phyloP scores from a whole-genome alignment of 805 yeast species.

The Candida qinlingensis region DNA sequence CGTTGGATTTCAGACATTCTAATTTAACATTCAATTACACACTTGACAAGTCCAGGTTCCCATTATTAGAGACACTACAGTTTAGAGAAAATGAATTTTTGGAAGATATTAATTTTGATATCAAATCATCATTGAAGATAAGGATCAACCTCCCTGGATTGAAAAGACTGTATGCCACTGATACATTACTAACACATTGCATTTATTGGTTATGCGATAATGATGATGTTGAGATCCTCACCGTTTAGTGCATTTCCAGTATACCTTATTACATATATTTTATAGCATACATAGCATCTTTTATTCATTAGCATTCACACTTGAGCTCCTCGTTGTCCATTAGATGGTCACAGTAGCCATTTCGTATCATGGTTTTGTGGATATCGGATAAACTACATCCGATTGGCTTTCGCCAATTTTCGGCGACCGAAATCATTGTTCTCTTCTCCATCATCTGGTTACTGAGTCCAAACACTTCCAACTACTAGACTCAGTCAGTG shows the following conservation, averaged over 20 bases:
- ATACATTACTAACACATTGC: not conserved
- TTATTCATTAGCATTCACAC: no score
- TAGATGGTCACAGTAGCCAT: no score
- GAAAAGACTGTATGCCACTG: not conserved
- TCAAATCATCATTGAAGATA: not conserved
- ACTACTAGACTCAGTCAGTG: no score
- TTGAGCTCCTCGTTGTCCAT: no score
- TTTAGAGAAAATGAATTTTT: not conserved
- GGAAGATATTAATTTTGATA: not conserved
- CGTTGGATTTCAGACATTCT: constrained; percentile 1
- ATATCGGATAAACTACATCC: no score
- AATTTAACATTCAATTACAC: not conserved
- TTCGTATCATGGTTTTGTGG: no score
- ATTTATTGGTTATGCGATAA: not conserved
- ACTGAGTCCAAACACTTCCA: no score
- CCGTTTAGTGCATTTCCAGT: not conserved
- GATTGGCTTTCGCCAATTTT: no score
- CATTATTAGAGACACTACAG: not conserved
- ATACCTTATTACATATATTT: not conserved
- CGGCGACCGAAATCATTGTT: no score
- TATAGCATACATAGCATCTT: not conserved
- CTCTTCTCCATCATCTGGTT: no score
- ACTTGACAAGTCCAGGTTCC: not conserved
- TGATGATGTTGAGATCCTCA: not conserved
- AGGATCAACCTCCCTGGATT: not conserved